Conservation (phyloP, 306 rosid species). For the Notholithocarpus densiflorus region DNA sequence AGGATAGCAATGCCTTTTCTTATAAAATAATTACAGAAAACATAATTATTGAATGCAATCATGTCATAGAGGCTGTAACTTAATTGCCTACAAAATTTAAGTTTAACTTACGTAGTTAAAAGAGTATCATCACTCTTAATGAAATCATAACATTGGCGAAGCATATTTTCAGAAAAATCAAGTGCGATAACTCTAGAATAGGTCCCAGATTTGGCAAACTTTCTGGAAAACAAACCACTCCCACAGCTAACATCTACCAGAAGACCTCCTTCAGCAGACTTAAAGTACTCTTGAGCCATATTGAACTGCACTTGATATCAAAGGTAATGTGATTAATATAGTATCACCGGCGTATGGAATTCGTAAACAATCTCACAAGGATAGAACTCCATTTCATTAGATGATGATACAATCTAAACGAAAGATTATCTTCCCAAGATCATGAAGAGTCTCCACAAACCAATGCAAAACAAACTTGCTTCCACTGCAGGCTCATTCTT, state of each 20-base stretch:
- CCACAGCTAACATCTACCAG: slow-evolving; percentile 91
- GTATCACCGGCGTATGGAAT: neutral
- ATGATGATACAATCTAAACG: neutral
- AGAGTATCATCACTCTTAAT: slow-evolving; percentile 64
- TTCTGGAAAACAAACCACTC: slow-evolving; percentile 86
- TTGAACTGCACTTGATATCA: slow-evolving; percentile 55
- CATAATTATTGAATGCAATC: neutral
- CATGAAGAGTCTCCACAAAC: neutral
- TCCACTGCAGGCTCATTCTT: neutral
- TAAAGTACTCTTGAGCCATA: slow-evolving; percentile 83
- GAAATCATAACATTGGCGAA: slow-evolving; percentile 82
- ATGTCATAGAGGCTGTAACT: slow-evolving; percentile 3
- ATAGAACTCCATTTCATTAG: neutral
- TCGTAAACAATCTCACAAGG: neutral
- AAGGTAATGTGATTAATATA: neutral
- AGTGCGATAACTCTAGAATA: slow-evolving; percentile 79
- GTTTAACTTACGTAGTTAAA: slow-evolving; percentile 38
- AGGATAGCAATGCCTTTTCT: slow-evolving; percentile 1
- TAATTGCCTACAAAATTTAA: slow-evolving; percentile 7
- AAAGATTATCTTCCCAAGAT: neutral
- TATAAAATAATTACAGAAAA: neutral
- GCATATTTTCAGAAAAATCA: slow-evolving; percentile 95
- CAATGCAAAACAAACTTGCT: neutral
- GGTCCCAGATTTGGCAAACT: slow-evolving; percentile 64
- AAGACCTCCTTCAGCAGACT: slow-evolving; percentile 71